Evolutionary conservation across 2,329 filamentous ascomycete genomes (phyloP), one percentile per base, ranked within the genome.

Genomic region (Elsinoe arachidis): DNA sequence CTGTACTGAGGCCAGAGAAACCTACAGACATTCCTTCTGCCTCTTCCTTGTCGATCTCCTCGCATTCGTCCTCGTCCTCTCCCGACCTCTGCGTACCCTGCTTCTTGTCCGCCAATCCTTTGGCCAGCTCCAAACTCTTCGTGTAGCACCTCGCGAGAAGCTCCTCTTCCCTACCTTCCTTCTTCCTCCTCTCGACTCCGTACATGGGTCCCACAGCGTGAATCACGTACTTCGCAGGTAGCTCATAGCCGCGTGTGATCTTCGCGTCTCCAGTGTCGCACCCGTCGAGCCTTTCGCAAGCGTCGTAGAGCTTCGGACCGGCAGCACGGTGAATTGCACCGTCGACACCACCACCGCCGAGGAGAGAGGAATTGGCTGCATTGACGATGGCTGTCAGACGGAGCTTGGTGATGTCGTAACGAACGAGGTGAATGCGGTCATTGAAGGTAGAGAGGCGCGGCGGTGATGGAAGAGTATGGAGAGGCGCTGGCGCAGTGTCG

Each of bases 141-240:
- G 75, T 76, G 69, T 99, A 99, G 73, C 90, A 86, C 62, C 67
- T 71, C 59, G 73, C 79, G 68, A 86, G 68, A 37, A 82, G 65
- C 59, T 68, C 65, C 12, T 71, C 67, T 30, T 72, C 69, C 15
- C 66, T 68, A 10, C 70, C 70, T 17, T 74, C 64, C 11, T 68
- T 67, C 15, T 76, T 68, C 26, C 54, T 33, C 17, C 41, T n/a
- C 2, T 69, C 65, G 0, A 64, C 63, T 55, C 74, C 63, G 71
- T 91, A 96, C 30, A 95, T 72, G 0, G 93, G 93, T 0, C 93
- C 93, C 2, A 96, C 92, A 15, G 93, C 83, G 70, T 97, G 93
- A 57, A 97, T 95, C 63, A 97, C 81, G 62, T 87, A 84, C 58
- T 81, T 79, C 65, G 84, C 86, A 0, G 90, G 90, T 21, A 97